phyloP scores from a whole-genome alignment of 371 early-diverging fungal species.

The Mortierella sp. region DNA sequence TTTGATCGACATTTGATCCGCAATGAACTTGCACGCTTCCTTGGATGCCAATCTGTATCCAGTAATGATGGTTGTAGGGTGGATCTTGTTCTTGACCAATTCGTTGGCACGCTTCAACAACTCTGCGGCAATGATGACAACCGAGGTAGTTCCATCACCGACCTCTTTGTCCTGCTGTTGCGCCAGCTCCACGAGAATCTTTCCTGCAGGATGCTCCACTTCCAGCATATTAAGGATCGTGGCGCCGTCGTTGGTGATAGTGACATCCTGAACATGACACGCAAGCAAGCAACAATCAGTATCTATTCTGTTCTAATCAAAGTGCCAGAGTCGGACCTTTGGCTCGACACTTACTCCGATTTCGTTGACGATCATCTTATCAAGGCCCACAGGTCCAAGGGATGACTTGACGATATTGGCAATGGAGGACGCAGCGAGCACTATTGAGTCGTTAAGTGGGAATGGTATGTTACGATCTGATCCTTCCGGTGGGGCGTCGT shows the following conservation, averaged over 20 bases:
- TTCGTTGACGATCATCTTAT: conserved; percentile 99
- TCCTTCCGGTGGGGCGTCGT: too few relatives aligned
- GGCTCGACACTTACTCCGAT: conserved; percentile 89
- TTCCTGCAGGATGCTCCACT: conserved; percentile 98
- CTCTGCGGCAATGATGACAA: conserved; percentile 99
- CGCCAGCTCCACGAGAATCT: conserved; percentile 98
- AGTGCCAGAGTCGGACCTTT: neutral
- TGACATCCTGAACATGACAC: conserved; percentile 85
- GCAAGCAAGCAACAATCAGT: neutral
- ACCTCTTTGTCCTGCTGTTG: conserved; percentile 99
- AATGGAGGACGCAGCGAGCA: conserved; percentile 83
- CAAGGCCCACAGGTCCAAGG: conserved; percentile 99
- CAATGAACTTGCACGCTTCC: conserved; percentile 99
- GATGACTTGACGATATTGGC: conserved; percentile 99
- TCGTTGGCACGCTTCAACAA: conserved; percentile 97
- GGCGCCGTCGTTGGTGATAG: conserved; percentile 99
- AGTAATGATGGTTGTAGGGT: conserved; percentile 98
- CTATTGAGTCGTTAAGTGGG: too few relatives aligned
- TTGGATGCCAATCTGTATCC: conserved; percentile 98
- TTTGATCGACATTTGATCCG: conserved; percentile 93
- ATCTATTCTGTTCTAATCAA: too few relatives aligned
- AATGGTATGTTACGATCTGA: too few relatives aligned
- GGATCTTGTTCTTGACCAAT: conserved; percentile 97
- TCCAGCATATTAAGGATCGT: conserved; percentile 98
- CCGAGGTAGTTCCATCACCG: conserved; percentile 99